These are phyloP conservation scores for Hevea brasiliensis DNA, from an alignment of 345 rosid species.

Conservation along the genomic window DNA sequence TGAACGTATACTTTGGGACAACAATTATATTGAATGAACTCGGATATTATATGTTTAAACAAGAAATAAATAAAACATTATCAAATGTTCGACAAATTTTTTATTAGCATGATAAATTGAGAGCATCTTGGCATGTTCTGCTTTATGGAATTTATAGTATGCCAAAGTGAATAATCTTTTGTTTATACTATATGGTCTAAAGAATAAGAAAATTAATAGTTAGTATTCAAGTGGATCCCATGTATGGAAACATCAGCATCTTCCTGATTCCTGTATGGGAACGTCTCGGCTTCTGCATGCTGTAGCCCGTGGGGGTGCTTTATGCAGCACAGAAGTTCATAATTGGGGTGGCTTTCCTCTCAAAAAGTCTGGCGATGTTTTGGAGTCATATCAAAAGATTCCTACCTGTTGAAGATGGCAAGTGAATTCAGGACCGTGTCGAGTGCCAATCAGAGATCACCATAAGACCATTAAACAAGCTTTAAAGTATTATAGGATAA, in stretches of 20 bases:
- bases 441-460: not conserved
- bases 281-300: conserved; percentile 14
- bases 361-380: not conserved
- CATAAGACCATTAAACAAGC: not conserved
- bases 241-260: conserved; percentile 11
- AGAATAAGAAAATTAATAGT: not conserved
- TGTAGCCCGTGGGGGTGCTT: not conserved
- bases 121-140: too few species aligned
- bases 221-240: not conserved
- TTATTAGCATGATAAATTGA: too few species aligned
- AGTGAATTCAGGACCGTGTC: conserved; percentile 3
- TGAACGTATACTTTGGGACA: too few species aligned
- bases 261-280: conserved; percentile 2
- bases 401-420: not conserved
- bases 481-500: conserved; percentile 8
- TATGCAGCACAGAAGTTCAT: not conserved
- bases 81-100: too few species aligned
- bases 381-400: conserved; percentile 24
- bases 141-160: not conserved
- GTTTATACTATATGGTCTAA: not conserved
- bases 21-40: too few species aligned
- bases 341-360: not conserved
- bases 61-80: too few species aligned
- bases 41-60: too few species aligned
- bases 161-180: not conserved